Evolutionary conservation across 495 filamentous ascomycete species (phyloP), one percentile per base, ranked within the genome.

Genomic region (Platismatia glauca): DNA sequence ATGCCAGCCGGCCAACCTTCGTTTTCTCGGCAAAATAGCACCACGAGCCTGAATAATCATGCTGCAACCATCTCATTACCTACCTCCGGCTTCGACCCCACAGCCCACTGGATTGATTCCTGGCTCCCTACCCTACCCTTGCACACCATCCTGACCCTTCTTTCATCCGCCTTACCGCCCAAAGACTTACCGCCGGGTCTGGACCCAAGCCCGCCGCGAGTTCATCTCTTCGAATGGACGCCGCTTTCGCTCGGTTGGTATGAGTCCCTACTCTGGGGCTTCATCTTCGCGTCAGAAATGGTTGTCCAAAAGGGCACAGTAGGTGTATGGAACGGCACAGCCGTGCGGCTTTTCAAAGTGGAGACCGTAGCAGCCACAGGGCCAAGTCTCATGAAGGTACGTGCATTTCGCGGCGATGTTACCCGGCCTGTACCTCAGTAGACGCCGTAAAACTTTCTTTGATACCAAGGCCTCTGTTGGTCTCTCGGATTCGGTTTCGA

Each of bases 211-310:
- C 81, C 89, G 0, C 77, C 88, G 55, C 83, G 89, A 39, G 86
- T 91, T 1, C 94, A 97, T 68, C 86, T 89, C 58, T 98, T 98
- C 72, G 90, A 95, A 75, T 98, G 94, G 94, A 93, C 92, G 3
- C 86, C 90, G 0, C 78, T 96, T 15, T 88, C 89, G 0, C 81
- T 98, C 43, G 94, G 95, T 55, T 98, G 94, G 94, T 98, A 98
- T 69, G 90, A 97, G 71, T 91, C 87, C 0, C 74, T 97, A 24
- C 82, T 98, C 9, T 98, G 94, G 94, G 85, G 90, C n/a, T 91
- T 96, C 74, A 85, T 96, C 66, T 98, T 97, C 74, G 82, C 86
- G 35, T 85, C 84, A 65, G 94, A 98, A 74, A 89, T 96, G 84
- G 83, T 91, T 53, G 87, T 95, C 5, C 66, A 67, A 27, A 89